Conservation (phyloP, 306 rosid species). For the Vigna unguiculata region DNA sequence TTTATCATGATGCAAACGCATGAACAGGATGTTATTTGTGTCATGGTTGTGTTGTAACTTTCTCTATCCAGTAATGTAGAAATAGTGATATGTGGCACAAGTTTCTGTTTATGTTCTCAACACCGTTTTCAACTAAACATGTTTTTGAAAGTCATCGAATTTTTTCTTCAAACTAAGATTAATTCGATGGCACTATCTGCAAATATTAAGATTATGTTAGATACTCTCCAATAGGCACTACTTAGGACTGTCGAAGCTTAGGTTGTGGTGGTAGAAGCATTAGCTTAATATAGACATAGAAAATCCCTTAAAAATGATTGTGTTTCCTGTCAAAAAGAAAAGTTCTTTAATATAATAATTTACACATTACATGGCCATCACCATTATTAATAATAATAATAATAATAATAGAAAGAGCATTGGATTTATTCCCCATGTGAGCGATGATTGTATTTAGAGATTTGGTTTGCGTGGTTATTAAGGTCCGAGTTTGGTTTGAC, state of each 20-base stretch:
- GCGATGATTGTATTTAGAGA: neutral
- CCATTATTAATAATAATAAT: no score
- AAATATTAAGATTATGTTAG: no score
- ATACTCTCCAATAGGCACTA: no score
- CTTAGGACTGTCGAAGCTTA: no score
- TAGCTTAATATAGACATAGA: no score
- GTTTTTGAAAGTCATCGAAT: neutral
- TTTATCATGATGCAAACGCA: constrained; percentile 44
- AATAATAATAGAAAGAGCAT: no score
- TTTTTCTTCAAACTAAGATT: neutral
- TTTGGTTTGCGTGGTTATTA: neutral
- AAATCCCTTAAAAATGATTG: neutral
- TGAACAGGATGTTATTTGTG: constrained; percentile 44
- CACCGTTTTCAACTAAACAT: neutral
- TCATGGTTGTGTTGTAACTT: constrained; percentile 43
- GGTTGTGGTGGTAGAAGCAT: no score
- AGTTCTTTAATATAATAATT: no score
- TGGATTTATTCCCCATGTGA: neutral
- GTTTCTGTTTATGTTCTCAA: neutral
- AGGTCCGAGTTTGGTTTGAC: neutral
- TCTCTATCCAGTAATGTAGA: constrained; percentile 47
- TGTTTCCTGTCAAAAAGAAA: no score
- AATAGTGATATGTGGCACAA: constrained; percentile 36
- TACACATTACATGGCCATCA: neutral
- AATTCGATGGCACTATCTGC: no score